phyloP scores from a whole-genome alignment of 306 rosid genomes.

The Chamaecrista fasciculata region DNA sequence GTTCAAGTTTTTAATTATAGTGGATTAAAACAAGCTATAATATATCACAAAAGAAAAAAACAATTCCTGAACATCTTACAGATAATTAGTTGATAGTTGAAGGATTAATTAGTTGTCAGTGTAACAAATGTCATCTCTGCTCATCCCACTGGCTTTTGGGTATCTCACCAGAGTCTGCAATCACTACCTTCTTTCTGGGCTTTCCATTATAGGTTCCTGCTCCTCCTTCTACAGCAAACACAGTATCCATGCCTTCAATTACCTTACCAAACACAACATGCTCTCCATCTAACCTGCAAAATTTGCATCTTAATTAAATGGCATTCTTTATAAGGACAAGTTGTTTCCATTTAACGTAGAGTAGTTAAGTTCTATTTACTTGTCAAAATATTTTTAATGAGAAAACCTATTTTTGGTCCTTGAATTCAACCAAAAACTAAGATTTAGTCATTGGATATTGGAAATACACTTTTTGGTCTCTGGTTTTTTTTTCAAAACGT shows the following conservation, averaged over 20 bases:
- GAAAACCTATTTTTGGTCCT: too few species aligned
- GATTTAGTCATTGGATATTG: too few species aligned
- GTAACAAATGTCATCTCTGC: constrained; percentile 44
- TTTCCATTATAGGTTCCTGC: constrained; percentile 86
- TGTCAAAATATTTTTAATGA: too few species aligned
- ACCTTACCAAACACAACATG: constrained; percentile 89
- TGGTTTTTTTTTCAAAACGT: too few species aligned
- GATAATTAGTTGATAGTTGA: constrained; percentile 1
- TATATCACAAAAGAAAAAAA: constrained; percentile 26
- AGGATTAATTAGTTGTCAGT: constrained; percentile 9
- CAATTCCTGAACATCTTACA: constrained; percentile 14
- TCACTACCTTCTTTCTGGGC: constrained; percentile 80
- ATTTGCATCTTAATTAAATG: constrained; percentile 1
- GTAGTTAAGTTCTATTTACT: too few species aligned
- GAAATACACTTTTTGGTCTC: too few species aligned
- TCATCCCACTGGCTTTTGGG: constrained; percentile 69
- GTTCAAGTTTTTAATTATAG: too few species aligned
- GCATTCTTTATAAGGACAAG: not conserved
- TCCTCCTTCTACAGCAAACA: constrained; percentile 84
- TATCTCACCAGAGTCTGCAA: constrained; percentile 80
- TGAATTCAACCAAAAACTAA: too few species aligned
- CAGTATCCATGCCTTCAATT: constrained; percentile 81
- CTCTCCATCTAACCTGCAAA: constrained; percentile 84
- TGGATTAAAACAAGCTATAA: not conserved
- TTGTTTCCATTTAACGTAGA: too few species aligned